Percentiles rank a stretch among this genome's conserved stretches.
Conservation (phyloP, 495 filamentous ascomycete species). For the Annulohypoxylon moriforme region DNA sequence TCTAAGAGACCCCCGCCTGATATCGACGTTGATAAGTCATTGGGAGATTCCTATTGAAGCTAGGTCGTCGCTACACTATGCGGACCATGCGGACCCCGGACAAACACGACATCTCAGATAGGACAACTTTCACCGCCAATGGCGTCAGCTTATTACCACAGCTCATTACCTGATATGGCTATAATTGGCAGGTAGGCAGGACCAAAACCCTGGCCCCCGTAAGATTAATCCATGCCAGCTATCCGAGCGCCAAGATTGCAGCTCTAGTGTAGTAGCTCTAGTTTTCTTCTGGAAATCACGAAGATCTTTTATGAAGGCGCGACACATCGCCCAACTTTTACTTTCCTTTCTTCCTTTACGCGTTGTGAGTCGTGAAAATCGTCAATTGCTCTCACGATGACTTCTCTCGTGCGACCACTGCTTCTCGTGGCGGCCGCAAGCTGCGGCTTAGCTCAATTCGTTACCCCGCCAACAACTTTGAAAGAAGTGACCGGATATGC, state of each 20-base stretch:
- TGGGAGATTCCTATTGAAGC: conserved; percentile 39
- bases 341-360: conserved; percentile 2
- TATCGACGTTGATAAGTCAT: conserved; percentile 34
- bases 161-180: conserved; percentile 28
- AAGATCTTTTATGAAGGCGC: conserved; percentile 34
- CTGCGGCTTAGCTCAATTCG: conserved; percentile 62
- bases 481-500: conserved; percentile 63
- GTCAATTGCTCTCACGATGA: conserved; percentile 34
- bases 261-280: neutral
- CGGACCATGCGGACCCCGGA: conserved; percentile 14
- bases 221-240: conserved; percentile 36
- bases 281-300: conserved; percentile 6
- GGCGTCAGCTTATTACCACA: conserved; percentile 35
- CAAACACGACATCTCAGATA: conserved; percentile 31
- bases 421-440: conserved; percentile 41
- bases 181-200: conserved; percentile 17
- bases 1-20: conserved; percentile 30
- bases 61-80: conserved; percentile 12
- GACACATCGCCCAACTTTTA: neutral
- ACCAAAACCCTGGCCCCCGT: conserved; percentile 13
- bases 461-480: conserved; percentile 66
- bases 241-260: conserved; percentile 12
- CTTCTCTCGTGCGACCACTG: conserved; percentile 40
- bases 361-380: conserved; percentile 24
- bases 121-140: conserved; percentile 31